Percentiles rank a stretch among this genome's conserved stretches.
These are phyloP conservation scores for Saturnispora silvae DNA, from an alignment of 805 yeast species.

Conservation along the genomic window DNA sequence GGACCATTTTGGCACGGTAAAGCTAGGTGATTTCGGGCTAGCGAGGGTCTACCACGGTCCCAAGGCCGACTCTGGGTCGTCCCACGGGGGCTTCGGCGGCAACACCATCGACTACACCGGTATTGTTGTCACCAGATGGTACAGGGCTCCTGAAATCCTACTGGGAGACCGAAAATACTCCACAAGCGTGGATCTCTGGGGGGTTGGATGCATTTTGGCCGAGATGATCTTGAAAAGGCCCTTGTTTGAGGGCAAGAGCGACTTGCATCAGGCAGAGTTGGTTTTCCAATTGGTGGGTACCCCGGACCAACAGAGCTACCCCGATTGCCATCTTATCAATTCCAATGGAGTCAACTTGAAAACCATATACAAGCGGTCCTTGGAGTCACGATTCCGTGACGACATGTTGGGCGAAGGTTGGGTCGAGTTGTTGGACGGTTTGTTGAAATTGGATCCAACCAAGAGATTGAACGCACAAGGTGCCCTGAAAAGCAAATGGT, in stretches of 20 bases:
- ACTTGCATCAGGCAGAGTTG: constrained; percentile 74
- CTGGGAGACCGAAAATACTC: constrained; percentile 81
- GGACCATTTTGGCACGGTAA: constrained; percentile 64
- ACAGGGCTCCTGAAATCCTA: constrained; percentile 88
- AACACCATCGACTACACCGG: constrained; percentile 45
- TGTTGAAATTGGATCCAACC: constrained; percentile 61
- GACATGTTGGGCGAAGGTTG: constrained; percentile 30
- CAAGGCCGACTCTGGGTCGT: constrained; percentile 15
- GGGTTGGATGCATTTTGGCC: constrained; percentile 90
- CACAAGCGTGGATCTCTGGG: constrained; percentile 97
- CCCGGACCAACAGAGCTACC: constrained; percentile 54
- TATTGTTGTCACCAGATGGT: constrained; percentile 92
- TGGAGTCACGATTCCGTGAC: constrained; percentile 40
- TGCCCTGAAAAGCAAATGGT: constrained; percentile 64
- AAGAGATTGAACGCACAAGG: constrained; percentile 68
- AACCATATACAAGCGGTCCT: constrained; percentile 27
- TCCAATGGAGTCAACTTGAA: constrained; percentile 33
- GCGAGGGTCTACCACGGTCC: constrained; percentile 51
- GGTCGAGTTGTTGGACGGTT: constrained; percentile 44
- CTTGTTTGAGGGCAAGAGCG: constrained; percentile 75
- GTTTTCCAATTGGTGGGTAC: constrained; percentile 78
- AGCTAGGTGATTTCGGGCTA: constrained; percentile 92
- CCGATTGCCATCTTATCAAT: constrained; percentile 49
- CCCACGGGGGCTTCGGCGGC: constrained; percentile 36
- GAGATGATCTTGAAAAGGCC: constrained; percentile 80